Evolutionary conservation across 1,284 basidiomycete genomes (phyloP).

Genomic region (Leucoagaricus sp.): DNA sequence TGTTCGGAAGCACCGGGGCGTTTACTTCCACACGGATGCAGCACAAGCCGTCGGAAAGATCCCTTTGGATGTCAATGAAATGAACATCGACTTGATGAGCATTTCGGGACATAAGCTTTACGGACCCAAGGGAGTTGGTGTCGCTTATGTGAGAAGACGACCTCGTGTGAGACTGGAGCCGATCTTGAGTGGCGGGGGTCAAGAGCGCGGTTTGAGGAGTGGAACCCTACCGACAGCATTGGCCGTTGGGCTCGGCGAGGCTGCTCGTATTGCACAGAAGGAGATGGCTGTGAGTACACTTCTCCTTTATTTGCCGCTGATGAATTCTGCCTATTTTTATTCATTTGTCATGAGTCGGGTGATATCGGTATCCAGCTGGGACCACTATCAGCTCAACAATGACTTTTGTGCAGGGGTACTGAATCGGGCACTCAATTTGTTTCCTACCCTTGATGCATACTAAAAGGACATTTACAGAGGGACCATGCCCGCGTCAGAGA

Average conservation of each 20-base stretch:
- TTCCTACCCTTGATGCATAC: no score
- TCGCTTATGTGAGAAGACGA: slow-evolving; percentile 90
- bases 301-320: slow-evolving; percentile 35
- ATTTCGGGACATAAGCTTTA: slow-evolving; percentile 99
- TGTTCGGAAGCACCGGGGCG: slow-evolving; percentile 79
- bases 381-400: slow-evolving; percentile 52
- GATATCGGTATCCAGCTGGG: slow-evolving; percentile 24
- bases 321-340: slow-evolving; percentile 48
- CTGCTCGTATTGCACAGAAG: slow-evolving; percentile 86
- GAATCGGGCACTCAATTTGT: slow-evolving; percentile 37
- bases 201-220: slow-evolving; percentile 94
- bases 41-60: slow-evolving; percentile 97
- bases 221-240: slow-evolving; percentile 93
- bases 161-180: slow-evolving; percentile 96
- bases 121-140: slow-evolving; percentile 97
- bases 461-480: slow-evolving; percentile 47
- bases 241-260: slow-evolving; percentile 94
- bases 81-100: slow-evolving; percentile 95
- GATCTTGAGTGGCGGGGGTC: slow-evolving; percentile 94
- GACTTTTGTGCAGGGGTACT: slow-evolving; percentile 90
- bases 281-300: slow-evolving; percentile 86
- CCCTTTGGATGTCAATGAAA: slow-evolving; percentile 89
- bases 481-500: slow-evolving; percentile 81
- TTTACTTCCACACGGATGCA: slow-evolving; percentile 97
- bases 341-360: slow-evolving; percentile 36